Evolutionary conservation across 192 early-diverging fungal species (phyloP).

Genomic region (Backusella liffmaniae): DNA sequence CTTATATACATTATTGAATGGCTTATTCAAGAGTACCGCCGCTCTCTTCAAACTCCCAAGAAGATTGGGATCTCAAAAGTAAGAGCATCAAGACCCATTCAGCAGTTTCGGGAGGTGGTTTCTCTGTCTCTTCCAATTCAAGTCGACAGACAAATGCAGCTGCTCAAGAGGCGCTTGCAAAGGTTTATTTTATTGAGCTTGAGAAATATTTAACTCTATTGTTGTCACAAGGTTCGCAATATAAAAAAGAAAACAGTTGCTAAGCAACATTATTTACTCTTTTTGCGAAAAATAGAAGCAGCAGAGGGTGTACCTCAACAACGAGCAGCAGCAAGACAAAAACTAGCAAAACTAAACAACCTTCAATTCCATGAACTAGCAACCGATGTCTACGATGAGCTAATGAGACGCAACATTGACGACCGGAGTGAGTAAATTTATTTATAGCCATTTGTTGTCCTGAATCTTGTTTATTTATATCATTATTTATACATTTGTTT

Average conservation of each 20-base stretch:
- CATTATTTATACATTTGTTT: neutral
- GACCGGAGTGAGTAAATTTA: conserved; percentile 54
- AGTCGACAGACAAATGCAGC: conserved; percentile 9
- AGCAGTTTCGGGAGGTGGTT: neutral
- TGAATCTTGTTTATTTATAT: conserved; percentile 14
- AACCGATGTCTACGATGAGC: conserved; percentile 95
- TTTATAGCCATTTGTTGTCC: neutral
- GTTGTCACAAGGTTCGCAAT: conserved; percentile 33
- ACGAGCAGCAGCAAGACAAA: conserved; percentile 61
- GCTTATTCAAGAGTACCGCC: conserved; percentile 1
- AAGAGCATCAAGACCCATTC: conserved; percentile 5
- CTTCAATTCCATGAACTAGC: conserved; percentile 93
- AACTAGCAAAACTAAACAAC: conserved; percentile 73
- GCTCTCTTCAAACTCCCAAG: neutral
- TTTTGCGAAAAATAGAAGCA: conserved; percentile 28
- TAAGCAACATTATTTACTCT: neutral
- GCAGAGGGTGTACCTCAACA: conserved; percentile 28
- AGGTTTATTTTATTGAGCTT: conserved; percentile 27
- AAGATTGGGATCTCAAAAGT: neutral
- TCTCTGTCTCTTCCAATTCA: neutral
- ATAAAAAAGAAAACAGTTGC: neutral
- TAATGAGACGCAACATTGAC: conserved; percentile 61
- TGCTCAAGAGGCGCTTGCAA: conserved; percentile 8
- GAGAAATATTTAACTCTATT: conserved; percentile 25
- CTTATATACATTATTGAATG: neutral